Conservation (phyloP, 306 rosid species). For the Vicia sativa region DNA sequence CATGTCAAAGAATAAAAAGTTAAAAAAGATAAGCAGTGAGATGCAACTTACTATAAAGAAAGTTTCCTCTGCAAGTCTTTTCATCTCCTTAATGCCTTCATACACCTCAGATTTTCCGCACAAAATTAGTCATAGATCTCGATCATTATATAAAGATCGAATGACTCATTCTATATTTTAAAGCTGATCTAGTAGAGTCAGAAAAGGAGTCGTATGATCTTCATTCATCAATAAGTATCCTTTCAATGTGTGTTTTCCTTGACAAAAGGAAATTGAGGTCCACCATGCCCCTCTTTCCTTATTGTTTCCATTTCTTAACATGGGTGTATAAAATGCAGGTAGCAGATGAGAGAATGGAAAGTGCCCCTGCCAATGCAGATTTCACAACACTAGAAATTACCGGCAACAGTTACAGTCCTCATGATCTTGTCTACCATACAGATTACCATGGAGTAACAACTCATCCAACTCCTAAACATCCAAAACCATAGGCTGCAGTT, state of each 20-base stretch:
- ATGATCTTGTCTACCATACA: slow-evolving; percentile 66
- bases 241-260: not conserved
- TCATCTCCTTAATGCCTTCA: slow-evolving; percentile 15
- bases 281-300: slow-evolving; percentile 19
- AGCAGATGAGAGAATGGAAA: slow-evolving; percentile 44
- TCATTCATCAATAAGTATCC: slow-evolving; percentile 1
- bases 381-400: slow-evolving; percentile 39
- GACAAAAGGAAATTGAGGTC: not conserved
- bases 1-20: slow-evolving; percentile 17
- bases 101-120: not conserved
- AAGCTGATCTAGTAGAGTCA: not conserved
- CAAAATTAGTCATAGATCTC: not conserved
- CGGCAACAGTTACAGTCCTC: slow-evolving; percentile 40
- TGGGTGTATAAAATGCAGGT: slow-evolving; percentile 55
- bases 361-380: slow-evolving; percentile 42
- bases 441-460: slow-evolving; percentile 94
- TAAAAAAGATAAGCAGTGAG: slow-evolving; percentile 13
- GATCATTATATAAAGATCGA: not conserved
- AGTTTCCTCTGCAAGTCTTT: slow-evolving; percentile 1
- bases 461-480: slow-evolving; percentile 93
- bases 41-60: slow-evolving; percentile 22
- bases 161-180: not conserved
- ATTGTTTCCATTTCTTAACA: slow-evolving; percentile 26
- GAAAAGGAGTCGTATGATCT: not conserved
- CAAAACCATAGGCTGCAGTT: slow-evolving; percentile 55